phyloP scores from a whole-genome alignment of 305 asterid genomes.

The Caryopteris hybrid region DNA sequence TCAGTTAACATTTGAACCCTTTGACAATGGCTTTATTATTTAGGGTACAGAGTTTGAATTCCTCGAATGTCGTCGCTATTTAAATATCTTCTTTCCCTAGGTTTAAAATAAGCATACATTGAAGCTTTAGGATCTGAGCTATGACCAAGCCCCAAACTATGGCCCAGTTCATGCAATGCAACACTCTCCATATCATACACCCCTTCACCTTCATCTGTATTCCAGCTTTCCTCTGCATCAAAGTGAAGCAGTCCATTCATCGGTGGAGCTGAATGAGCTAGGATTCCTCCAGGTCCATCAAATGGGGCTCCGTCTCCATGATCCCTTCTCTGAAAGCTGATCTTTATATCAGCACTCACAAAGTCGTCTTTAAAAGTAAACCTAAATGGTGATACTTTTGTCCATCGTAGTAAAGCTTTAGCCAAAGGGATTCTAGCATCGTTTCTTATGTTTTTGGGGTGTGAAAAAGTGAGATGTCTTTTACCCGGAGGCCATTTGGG shows the following conservation, averaged over 20 bases:
- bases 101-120: background rate
- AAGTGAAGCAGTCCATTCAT: slow-evolving; percentile 14
- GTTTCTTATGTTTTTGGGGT: background rate
- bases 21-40: too few relatives aligned
- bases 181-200: slow-evolving; percentile 3
- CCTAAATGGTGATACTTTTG: background rate
- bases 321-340: background rate
- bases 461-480: background rate
- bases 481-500: background rate
- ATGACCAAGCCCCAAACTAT: slow-evolving; percentile 22
- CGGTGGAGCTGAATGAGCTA: slow-evolving; percentile 9
- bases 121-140: background rate
- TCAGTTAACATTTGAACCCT: too few relatives aligned
- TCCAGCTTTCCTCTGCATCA: slow-evolving; percentile 10
- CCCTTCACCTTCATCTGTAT: background rate
- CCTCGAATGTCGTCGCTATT: slow-evolving; percentile 1
- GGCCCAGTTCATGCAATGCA: slow-evolving; percentile 22
- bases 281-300: background rate
- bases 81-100: background rate
- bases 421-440: background rate
- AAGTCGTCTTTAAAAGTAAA: background rate
- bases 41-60: background rate
- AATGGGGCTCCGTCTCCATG: slow-evolving; percentile 15
- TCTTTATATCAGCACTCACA: background rate
- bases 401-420: background rate